These are phyloP conservation scores for Medicago truncatula DNA, from an alignment of 306 rosid genomes.

Conservation along the genomic window DNA sequence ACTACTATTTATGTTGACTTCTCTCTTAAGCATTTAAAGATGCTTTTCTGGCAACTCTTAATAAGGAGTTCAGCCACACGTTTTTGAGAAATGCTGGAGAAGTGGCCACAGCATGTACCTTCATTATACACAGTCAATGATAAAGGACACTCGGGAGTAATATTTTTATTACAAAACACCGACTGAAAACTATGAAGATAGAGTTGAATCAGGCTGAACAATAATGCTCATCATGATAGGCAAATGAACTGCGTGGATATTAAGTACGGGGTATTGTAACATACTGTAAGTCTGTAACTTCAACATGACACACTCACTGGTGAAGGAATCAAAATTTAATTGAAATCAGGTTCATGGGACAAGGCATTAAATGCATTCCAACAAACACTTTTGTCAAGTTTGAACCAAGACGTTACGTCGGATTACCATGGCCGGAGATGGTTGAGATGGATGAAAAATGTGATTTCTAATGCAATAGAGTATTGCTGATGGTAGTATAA, in stretches of 20 bases:
- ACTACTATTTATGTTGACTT: background rate
- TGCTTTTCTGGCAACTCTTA: slow-evolving; percentile 11
- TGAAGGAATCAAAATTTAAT: background rate
- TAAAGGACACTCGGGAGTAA: background rate
- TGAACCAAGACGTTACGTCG: background rate
- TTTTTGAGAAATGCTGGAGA: background rate
- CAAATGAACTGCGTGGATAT: background rate
- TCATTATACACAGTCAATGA: background rate
- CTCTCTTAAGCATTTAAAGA: slow-evolving; percentile 41
- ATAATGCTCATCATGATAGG: background rate
- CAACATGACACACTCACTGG: background rate
- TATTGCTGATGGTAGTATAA: background rate
- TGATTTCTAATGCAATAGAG: background rate
- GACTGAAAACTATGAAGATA: background rate
- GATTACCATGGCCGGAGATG: background rate
- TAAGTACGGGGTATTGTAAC: background rate
- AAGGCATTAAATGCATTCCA: slow-evolving; percentile 1
- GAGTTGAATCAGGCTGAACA: background rate
- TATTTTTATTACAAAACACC: background rate
- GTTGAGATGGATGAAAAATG: background rate
- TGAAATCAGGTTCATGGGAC: background rate
- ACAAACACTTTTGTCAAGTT: background rate
- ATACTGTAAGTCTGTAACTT: background rate
- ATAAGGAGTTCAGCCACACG: slow-evolving; percentile 13
- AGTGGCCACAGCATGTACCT: background rate